These are phyloP conservation scores for Periglandula ipomoeae DNA, from an alignment of 2,329 filamentous ascomycete species.

Conservation along the genomic window DNA sequence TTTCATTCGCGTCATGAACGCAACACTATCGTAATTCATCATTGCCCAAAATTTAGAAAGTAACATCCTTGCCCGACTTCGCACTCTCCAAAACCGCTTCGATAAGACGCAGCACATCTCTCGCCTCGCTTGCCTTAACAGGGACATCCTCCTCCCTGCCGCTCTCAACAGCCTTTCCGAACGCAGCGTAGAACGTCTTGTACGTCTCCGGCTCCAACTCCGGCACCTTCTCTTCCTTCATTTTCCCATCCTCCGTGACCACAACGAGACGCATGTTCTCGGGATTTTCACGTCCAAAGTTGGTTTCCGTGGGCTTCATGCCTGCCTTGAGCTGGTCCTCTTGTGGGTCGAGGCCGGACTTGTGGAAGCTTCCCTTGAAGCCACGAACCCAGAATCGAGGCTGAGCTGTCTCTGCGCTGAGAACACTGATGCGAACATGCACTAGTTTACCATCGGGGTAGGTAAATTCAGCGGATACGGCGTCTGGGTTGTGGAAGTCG, in stretches of 20 bases:
- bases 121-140: conserved; percentile 42
- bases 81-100: conserved; percentile 44
- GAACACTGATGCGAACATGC: conserved; percentile 58
- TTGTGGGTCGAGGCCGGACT: conserved; percentile 61
- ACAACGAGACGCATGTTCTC: conserved; percentile 51
- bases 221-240: conserved; percentile 40
- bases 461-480: conserved; percentile 53
- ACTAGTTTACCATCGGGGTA: conserved; percentile 57
- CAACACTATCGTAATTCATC: no score
- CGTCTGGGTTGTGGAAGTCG: conserved; percentile 44
- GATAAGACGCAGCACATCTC: conserved; percentile 43
- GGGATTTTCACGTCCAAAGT: conserved; percentile 56
- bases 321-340: conserved; percentile 65
- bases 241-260: conserved; percentile 39
- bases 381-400: conserved; percentile 71
- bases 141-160: conserved; percentile 42
- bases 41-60: no score
- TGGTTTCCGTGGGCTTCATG: conserved; percentile 47
- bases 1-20: no score
- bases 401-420: conserved; percentile 61
- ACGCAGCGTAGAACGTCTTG: conserved; percentile 52
- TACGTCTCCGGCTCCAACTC: conserved; percentile 61
- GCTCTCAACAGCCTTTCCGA: conserved; percentile 37
- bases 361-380: conserved; percentile 65
- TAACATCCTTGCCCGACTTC: conserved; percentile 36